Evolutionary conservation across 495 filamentous ascomycete genomes (phyloP).

Genomic region (Peziza echinospora): DNA sequence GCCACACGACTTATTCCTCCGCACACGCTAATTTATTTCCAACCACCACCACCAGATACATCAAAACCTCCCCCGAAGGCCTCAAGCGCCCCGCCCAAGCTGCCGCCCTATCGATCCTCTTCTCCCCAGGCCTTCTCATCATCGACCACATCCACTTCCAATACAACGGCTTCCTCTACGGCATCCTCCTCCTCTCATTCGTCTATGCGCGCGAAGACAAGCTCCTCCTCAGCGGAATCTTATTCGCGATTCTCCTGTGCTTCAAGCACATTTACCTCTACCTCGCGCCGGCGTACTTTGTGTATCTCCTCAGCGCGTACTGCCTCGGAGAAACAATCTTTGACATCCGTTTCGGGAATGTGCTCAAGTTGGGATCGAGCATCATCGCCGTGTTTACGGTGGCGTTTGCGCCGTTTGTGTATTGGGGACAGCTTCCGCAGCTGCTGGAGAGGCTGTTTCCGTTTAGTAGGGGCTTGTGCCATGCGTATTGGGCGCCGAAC

Average conservation of each 20-base stretch:
- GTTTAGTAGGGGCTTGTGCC: slow-evolving; percentile 79
- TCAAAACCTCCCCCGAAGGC: slow-evolving; percentile 39
- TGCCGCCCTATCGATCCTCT: slow-evolving; percentile 67
- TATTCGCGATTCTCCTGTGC: slow-evolving; percentile 71
- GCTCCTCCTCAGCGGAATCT: slow-evolving; percentile 51
- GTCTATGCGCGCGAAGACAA: slow-evolving; percentile 44
- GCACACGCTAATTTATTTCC: background rate
- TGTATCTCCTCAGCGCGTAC: slow-evolving; percentile 68
- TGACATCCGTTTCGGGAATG: slow-evolving; percentile 53
- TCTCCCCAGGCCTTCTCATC: slow-evolving; percentile 83
- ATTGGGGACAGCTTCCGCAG: slow-evolving; percentile 74
- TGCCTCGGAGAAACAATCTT: slow-evolving; percentile 65
- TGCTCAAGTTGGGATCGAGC: slow-evolving; percentile 54
- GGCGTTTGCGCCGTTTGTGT: slow-evolving; percentile 80
- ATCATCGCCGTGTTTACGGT: slow-evolving; percentile 49
- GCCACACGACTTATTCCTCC: background rate
- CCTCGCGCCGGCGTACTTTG: slow-evolving; percentile 87
- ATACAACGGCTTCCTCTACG: slow-evolving; percentile 94
- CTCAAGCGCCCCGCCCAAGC: slow-evolving; percentile 65
- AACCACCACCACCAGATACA: slow-evolving; percentile 30
- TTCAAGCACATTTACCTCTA: slow-evolving; percentile 98
- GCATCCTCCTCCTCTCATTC: slow-evolving; percentile 64
- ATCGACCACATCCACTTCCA: slow-evolving; percentile 99
- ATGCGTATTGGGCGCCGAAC: slow-evolving; percentile 97
- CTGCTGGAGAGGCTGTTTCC: slow-evolving; percentile 71